Base-by-base conservation (phyloP, 805 yeast species). In the Saccharomycopsis sp. region DNA sequence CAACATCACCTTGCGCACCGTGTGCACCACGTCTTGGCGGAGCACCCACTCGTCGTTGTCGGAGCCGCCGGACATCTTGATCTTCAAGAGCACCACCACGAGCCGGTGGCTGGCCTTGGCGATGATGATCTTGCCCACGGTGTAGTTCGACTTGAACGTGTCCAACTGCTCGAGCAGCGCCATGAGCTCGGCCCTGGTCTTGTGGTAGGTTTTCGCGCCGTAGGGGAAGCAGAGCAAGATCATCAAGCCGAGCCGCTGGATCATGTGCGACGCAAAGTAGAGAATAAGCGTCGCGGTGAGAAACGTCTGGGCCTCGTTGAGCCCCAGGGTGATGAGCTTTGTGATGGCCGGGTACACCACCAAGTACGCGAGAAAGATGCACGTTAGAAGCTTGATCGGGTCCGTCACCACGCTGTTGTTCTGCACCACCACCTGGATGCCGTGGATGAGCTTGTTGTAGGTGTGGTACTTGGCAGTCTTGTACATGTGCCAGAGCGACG, bases 61-160 rank as follows among this genome's bases (percentile, higher is more conserved):
- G 3, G 81, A 72, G 1, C 79, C 82, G n/a, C 88, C 88, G 35
- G 62, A 58, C 80, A 82, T 75, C 16, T 56, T 58, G 3, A 82
- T 49, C 41, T 63, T 68, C 13, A 79, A 47, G 3, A 84, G 68
- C 2, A 78, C 72, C 18, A 82, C 66, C 50, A 68, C 75, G 3
- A 79, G 59, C 44, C 68, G 69, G 53, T 75, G 73, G 53, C 77
- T 81, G 29, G 80, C 77, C 49, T 79, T 75, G 3, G 81, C 68
- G 5, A 82, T 60, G 38, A 72, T 62, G 6, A 81, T 41, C 33
- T 63, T 51, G 10, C 68, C 64, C 12, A 81, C 53, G 5, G 54
- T 53, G 51, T 76, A 79, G 4, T 62, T 57, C 2, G 67, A 56
- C 51, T 70, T 75, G 58, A 71, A 82, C 29, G 60, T 61, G 10